Percentiles rank a stretch among this genome's conserved stretches.
These are phyloP conservation scores for Arctostaphylos glauca DNA, from an alignment of 148 eudicot genomes.

Conservation along the genomic window DNA sequence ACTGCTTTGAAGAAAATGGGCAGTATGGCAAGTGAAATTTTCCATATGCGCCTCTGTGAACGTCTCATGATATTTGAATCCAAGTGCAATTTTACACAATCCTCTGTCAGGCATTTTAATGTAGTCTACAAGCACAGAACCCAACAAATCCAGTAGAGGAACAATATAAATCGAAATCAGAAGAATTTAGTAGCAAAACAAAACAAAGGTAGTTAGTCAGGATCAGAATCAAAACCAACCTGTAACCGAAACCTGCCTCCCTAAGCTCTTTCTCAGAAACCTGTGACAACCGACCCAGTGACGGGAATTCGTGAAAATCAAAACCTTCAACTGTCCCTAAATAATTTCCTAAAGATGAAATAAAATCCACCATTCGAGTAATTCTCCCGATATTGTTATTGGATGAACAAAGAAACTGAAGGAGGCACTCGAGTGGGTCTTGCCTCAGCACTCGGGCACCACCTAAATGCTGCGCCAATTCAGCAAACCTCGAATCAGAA, in stretches of 20 bases:
- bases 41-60: too few species aligned
- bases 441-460: conserved; percentile 95
- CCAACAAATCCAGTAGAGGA: not conserved
- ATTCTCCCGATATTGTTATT: conserved; percentile 85
- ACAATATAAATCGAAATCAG: not conserved
- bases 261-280: conserved; percentile 75
- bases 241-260: conserved; percentile 88
- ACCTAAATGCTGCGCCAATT: conserved; percentile 50
- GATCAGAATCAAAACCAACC: conserved; percentile 34
- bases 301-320: conserved; percentile 67
- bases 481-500: conserved; percentile 65
- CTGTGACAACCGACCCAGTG: conserved; percentile 48
- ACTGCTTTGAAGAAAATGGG: too few species aligned
- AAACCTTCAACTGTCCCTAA: conserved; percentile 72
- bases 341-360: conserved; percentile 58
- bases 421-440: conserved; percentile 82
- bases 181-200: not conserved
- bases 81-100: not conserved
- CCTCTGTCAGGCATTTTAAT: too few species aligned
- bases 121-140: not conserved
- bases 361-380: conserved; percentile 79
- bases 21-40: too few species aligned
- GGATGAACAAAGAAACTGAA: conserved; percentile 85
- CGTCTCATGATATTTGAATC: not conserved
- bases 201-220: conserved; percentile 15